Base-by-base conservation (phyloP, 441 rosid genomes). In the Hypseocharis bilobata region DNA sequence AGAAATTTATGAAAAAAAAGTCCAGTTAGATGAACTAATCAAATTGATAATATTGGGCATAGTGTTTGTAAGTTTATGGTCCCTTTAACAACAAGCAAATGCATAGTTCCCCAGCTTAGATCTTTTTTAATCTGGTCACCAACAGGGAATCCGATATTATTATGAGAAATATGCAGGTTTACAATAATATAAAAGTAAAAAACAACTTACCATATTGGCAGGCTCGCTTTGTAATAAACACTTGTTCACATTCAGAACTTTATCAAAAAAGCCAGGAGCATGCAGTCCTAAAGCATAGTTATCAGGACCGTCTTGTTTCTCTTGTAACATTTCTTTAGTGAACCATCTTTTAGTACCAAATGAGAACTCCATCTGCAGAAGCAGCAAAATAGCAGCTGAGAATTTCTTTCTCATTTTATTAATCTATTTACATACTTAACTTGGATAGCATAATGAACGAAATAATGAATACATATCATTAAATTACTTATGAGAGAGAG, bases 221-320 rank as follows among this genome's bases (percentile, higher is more conserved):
- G 98, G 89, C 70, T 84, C 86, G 69, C 96, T 85, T 72, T 88
- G 98, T 65, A 92, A 69, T 65, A 89, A 81, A 81, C 98, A 92
- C 72, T 79, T 86, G 65, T 85, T 78, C 17, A 92, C 80, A 70
- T 92, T 81, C 30, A 89, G 74, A 73, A 92, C 91, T 84, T 86
- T 92, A 72, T 89, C 96, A 47, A 92, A 92, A 70, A 76, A 89
- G 36, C 93, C 96, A 66, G 96, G 91, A 56, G 91, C 98, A 73
- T 89, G 96, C 49, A 92, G 78, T 58, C 98, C 96, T 68, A 92
- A 60, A 0, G 96, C 93, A 75, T 80, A 84, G 65, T 76, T 81
- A 70, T 72, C 76, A 19, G 57, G 65, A 65, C 82, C 86, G 65
- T 85, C 84, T 40, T 76, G 73, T 66, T 62, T 83, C 82, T 89